Evolutionary conservation across 257 asterid genomes (phyloP), one percentile per base, ranked within the genome.

Genomic region (Verbascum thapsus): DNA sequence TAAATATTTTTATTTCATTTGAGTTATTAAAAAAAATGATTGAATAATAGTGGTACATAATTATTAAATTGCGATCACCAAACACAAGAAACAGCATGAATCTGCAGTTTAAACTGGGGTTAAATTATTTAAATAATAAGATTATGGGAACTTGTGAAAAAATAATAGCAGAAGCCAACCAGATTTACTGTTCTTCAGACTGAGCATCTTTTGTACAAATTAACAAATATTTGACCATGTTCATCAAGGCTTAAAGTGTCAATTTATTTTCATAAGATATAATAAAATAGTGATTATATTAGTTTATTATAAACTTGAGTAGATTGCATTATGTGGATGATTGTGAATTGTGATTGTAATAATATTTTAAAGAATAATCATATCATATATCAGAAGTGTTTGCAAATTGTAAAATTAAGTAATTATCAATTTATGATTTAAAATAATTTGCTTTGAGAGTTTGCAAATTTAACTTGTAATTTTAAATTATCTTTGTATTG

Each of bases 111-210:
- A 41, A 51, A 39, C 3, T 22, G 51, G 3, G 32, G 39, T 4
- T 30, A 10, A 9, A 20, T 1, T 66, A 5, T 38, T 45, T 26
- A 53, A 44, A 15, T 61, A 2, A 4, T 45, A 20, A 38, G 52
- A 62, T 41, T 62, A 57, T 38, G 50, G 71, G 53, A 30, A 68
- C 69, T 13, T 62, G 74, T 57, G 63, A 69, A 67, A 45, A 67
- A 57, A 30, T 16, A 42, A 18, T 38, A 60, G 60, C 73, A 49
- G 18, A 58, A 53, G 61, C 66, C 68, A 66, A 34, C 79, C 40
- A 35, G 47, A 59, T 63, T 68, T 67, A 65, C 54, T 41, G 55
- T 65, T 54, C 63, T 66, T 47, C 5, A 64, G 59, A 63, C 70
- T 61, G 67, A 69, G 41, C 30, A 19, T 16, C 63, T 8, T 0